Conservation (phyloP, 148 eudicot genomes). For the Persicaria maculosa region DNA sequence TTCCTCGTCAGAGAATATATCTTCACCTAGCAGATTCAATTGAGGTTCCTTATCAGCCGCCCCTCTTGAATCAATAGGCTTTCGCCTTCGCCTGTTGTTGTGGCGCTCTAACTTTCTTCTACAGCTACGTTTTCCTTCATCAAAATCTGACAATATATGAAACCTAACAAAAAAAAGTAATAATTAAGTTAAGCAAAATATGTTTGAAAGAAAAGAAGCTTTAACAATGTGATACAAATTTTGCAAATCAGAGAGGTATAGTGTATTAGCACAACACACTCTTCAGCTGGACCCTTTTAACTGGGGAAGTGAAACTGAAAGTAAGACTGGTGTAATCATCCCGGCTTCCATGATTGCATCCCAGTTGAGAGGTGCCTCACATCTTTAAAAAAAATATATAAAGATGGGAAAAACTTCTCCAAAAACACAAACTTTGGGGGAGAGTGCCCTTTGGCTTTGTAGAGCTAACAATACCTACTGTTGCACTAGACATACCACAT, state of each 20-base stretch:
- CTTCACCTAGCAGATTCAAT: slow-evolving; percentile 37
- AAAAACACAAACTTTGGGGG: no score
- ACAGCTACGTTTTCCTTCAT: slow-evolving; percentile 97
- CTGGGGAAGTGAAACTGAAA: not conserved
- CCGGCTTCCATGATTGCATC: no score
- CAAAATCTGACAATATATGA: slow-evolving; percentile 86
- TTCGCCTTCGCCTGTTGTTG: slow-evolving; percentile 84
- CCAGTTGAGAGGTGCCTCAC: no score
- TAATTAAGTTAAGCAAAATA: not conserved
- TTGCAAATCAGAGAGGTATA: no score
- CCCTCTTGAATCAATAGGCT: slow-evolving; percentile 45
- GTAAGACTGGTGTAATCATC: no score
- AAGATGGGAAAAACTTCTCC: no score
- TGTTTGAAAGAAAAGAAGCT: no score
- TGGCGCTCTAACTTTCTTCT: slow-evolving; percentile 91
- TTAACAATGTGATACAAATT: no score
- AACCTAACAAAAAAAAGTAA: slow-evolving; percentile 48
- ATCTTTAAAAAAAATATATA: no score
- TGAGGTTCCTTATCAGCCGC: slow-evolving; percentile 43
- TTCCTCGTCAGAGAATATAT: slow-evolving; percentile 57
- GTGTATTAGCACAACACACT: not conserved
- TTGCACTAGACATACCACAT: no score
- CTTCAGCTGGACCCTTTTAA: not conserved
- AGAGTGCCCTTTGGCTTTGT: no score
- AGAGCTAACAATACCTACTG: no score